Evolutionary conservation across 2,329 filamentous ascomycete species (phyloP).

Genomic region (Trichoderma arundinaceum): DNA sequence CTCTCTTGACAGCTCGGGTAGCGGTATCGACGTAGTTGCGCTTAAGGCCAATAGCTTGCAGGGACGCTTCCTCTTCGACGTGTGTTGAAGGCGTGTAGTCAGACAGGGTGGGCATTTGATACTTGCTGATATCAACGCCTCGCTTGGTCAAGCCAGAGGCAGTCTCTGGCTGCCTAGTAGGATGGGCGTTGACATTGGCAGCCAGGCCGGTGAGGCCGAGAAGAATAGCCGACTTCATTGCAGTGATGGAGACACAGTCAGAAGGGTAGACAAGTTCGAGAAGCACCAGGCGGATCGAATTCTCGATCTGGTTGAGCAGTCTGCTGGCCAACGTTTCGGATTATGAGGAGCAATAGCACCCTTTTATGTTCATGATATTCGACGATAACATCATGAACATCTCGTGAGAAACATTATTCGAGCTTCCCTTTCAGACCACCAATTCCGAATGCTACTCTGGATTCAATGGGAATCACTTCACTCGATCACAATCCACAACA

Average conservation of each 20-base stretch:
- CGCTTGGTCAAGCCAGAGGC: constrained; percentile 38
- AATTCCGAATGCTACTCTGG: constrained; percentile 9
- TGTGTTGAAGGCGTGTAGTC: constrained; percentile 39
- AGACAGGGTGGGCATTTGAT: constrained; percentile 42
- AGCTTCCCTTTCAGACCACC: constrained; percentile 30
- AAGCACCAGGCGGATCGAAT: background rate
- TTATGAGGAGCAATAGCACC: background rate
- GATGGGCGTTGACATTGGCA: constrained; percentile 43
- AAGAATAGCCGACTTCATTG: constrained; percentile 45
- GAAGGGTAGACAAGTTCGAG: background rate
- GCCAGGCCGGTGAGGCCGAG: constrained; percentile 45
- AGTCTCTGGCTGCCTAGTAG: constrained; percentile 39
- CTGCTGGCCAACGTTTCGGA: background rate
- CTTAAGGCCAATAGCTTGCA: constrained; percentile 34
- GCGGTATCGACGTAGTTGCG: constrained; percentile 52
- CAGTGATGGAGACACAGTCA: background rate
- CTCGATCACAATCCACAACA: background rate
- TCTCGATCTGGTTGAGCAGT: background rate
- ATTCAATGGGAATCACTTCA: background rate
- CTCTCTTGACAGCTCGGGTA: constrained; percentile 50
- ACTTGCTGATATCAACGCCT: constrained; percentile 44
- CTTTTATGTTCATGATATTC: background rate
- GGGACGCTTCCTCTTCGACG: constrained; percentile 33
- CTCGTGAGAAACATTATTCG: background rate
- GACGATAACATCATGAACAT: background rate